These are phyloP conservation scores for Microbotryum saponariae DNA, from an alignment of 1,284 basidiomycete species.

Conservation along the genomic window DNA sequence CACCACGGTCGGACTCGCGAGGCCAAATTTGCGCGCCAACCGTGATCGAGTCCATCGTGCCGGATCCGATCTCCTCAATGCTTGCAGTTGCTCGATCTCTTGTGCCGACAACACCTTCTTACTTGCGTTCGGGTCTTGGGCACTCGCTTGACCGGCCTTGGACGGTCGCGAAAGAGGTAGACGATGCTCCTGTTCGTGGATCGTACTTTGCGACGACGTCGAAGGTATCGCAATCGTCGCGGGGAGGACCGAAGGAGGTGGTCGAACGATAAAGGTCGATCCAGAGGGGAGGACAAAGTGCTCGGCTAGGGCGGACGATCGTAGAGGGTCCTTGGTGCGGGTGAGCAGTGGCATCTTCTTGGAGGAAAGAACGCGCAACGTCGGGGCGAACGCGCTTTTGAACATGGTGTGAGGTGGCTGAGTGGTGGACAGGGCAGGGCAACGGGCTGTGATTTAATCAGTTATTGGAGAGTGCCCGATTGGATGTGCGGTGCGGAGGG, in stretches of 20 bases:
- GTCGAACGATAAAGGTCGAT: constrained; percentile 19
- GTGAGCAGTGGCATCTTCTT: constrained; percentile 1
- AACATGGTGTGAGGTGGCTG: not conserved
- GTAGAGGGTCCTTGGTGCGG: constrained; percentile 21
- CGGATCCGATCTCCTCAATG: constrained; percentile 7
- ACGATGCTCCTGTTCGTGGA: not conserved
- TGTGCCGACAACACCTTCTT: not conserved
- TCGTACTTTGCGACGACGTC: constrained; percentile 1
- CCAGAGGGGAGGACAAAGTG: constrained; percentile 21
- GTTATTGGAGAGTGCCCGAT: too few species aligned
- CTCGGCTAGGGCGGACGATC: constrained; percentile 12
- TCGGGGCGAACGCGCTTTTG: constrained; percentile 1
- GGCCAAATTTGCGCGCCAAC: constrained; percentile 21
- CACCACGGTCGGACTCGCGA: constrained; percentile 15
- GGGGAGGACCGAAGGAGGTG: constrained; percentile 20
- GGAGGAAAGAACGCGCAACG: not conserved
- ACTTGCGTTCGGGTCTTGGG: not conserved
- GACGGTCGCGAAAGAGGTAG: not conserved
- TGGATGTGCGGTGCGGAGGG: too few species aligned
- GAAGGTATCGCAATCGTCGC: constrained; percentile 11
- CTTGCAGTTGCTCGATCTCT: constrained; percentile 11
- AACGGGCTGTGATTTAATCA: too few species aligned
- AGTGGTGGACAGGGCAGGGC: not conserved
- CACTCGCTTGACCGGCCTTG: not conserved
- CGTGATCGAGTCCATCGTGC: constrained; percentile 6